Conservation (phyloP, 371 early-diverging fungal species). For the Mucor sp. region DNA sequence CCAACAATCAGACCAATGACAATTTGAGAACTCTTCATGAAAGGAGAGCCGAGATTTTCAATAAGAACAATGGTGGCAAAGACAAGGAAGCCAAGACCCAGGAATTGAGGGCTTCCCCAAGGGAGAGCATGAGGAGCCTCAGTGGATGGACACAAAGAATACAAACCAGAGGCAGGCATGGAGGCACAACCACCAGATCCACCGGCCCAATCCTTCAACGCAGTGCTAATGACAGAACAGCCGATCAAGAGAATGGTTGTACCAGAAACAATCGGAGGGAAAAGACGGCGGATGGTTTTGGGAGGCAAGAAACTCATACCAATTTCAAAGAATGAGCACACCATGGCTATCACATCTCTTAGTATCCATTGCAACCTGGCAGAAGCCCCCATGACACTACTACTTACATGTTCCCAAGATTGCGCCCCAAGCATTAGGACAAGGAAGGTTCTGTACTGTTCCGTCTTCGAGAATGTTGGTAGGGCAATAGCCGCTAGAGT, state of each 20-base stretch:
- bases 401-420: conserved; percentile 58
- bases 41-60: conserved; percentile 67
- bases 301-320: conserved; percentile 60
- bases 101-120: conserved; percentile 64
- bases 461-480: conserved; percentile 47
- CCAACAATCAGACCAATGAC: conserved; percentile 66
- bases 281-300: conserved; percentile 53
- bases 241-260: conserved; percentile 63
- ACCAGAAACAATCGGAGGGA: conserved; percentile 66
- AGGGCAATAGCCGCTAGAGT: conserved; percentile 47
- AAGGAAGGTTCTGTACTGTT: conserved; percentile 45
- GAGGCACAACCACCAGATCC: conserved; percentile 45
- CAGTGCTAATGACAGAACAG: conserved; percentile 54
- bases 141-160: conserved; percentile 54
- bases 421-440: conserved; percentile 62
- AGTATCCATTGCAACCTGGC: not conserved
- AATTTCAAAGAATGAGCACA: conserved; percentile 59
- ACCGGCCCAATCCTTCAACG: conserved; percentile 62
- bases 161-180: conserved; percentile 55
- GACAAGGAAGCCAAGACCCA: conserved; percentile 65
- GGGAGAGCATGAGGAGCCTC: conserved; percentile 61
- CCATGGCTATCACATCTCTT: conserved; percentile 32
- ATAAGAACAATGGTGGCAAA: conserved; percentile 61
- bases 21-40: conserved; percentile 66
- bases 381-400: not conserved